A percentile compares a stretch with the other conserved stretches of the same genome.
These are phyloP conservation scores for Fraxinus sp. DNA, from an alignment of 305 asterid genomes.

Conservation along the genomic window DNA sequence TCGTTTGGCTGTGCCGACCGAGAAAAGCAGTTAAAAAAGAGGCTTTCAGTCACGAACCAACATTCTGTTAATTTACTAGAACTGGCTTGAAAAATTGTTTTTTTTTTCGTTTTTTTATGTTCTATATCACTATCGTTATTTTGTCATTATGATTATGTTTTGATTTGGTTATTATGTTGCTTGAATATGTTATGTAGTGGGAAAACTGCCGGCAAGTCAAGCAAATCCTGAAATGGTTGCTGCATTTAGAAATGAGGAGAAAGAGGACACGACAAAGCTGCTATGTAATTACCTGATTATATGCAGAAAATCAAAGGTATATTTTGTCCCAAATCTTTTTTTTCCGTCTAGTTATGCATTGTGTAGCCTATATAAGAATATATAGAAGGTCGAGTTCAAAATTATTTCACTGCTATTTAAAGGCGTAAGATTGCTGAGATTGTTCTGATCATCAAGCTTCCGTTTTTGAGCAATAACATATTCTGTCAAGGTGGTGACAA, in stretches of 20 bases:
- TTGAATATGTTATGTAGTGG: constrained; percentile 53
- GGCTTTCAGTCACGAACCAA: neutral
- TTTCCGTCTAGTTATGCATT: neutral
- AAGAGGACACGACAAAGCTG: constrained; percentile 48
- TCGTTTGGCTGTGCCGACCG: neutral
- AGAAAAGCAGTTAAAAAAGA: neutral
- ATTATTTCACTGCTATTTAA: too few relatives aligned
- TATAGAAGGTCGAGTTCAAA: neutral
- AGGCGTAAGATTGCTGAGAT: neutral
- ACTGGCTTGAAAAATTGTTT: neutral
- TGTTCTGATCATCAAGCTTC: neutral
- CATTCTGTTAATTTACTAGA: neutral
- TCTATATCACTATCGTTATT: neutral
- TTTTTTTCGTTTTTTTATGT: neutral
- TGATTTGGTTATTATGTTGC: constrained; percentile 4
- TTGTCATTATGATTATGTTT: neutral
- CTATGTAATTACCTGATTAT: constrained; percentile 42
- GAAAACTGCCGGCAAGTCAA: constrained; percentile 68
- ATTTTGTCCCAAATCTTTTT: constrained; percentile 15
- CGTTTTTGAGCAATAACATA: too few relatives aligned
- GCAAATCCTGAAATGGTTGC: constrained; percentile 61
- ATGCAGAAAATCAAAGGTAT: constrained; percentile 65
- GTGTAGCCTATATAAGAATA: neutral
- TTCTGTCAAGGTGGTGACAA: neutral
- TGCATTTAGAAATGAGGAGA: constrained; percentile 59